Conservation (phyloP, 2,329 filamentous ascomycete genomes). For the Thielaviopsis cerberus region DNA sequence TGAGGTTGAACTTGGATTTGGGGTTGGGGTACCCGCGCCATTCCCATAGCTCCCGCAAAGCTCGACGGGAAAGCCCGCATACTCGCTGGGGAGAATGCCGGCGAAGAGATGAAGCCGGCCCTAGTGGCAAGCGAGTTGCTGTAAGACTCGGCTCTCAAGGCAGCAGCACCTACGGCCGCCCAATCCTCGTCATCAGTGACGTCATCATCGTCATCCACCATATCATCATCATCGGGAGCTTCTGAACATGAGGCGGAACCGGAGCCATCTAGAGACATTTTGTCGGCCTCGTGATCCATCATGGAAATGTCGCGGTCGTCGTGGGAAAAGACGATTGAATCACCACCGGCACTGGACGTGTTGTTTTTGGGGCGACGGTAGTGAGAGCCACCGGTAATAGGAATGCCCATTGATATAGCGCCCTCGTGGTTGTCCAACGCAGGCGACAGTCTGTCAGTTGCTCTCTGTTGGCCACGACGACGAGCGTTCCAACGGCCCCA, state of each 20-base stretch:
- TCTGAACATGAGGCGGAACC: slow-evolving; percentile 60
- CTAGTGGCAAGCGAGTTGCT: slow-evolving; percentile 28
- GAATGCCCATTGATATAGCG: slow-evolving; percentile 27
- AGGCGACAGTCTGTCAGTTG: slow-evolving; percentile 21
- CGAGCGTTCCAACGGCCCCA: slow-evolving; percentile 93
- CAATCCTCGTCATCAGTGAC: slow-evolving; percentile 93
- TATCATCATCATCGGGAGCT: slow-evolving; percentile 44
- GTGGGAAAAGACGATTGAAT: slow-evolving; percentile 59
- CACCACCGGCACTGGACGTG: slow-evolving; percentile 41
- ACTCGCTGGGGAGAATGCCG: slow-evolving; percentile 29
- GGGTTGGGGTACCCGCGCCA: slow-evolving; percentile 35
- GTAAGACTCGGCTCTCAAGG: slow-evolving; percentile 52
- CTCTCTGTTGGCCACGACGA: slow-evolving; percentile 43
- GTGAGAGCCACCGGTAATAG: slow-evolving; percentile 28
- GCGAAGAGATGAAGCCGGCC: slow-evolving; percentile 24
- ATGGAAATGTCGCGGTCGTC: slow-evolving; percentile 48
- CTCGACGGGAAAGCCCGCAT: slow-evolving; percentile 31
- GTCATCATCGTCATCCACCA: slow-evolving; percentile 64
- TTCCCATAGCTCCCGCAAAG: slow-evolving; percentile 31
- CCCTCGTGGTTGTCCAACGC: slow-evolving; percentile 24
- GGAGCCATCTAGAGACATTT: slow-evolving; percentile 70
- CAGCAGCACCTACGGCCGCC: slow-evolving; percentile 73
- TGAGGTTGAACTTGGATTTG: slow-evolving; percentile 30
- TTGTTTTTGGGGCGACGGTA: slow-evolving; percentile 26
- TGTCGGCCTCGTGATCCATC: slow-evolving; percentile 74